These are phyloP conservation scores for Aspergillus pseudoviridinutans DNA, from an alignment of 2,329 filamentous ascomycete genomes.

Conservation along the genomic window DNA sequence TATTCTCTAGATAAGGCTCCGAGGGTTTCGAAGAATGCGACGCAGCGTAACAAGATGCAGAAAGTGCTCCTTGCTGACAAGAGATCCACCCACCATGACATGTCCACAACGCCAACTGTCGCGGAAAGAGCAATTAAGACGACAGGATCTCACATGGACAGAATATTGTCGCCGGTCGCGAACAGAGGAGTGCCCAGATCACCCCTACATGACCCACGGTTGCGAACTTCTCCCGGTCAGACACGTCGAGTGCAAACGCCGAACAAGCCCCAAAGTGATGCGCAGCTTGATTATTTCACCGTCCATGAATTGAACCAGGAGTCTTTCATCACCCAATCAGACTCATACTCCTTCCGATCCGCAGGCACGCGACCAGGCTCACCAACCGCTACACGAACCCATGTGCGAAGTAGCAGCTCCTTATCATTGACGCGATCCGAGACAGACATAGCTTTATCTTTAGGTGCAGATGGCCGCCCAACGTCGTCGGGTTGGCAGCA, in stretches of 20 bases:
- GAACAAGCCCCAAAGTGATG: slow-evolving; percentile 14
- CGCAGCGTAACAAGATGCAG: slow-evolving; percentile 14
- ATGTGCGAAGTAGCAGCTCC: slow-evolving; percentile 42
- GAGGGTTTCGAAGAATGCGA: background rate
- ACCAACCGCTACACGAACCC: slow-evolving; percentile 34
- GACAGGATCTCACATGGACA: background rate
- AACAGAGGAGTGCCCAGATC: slow-evolving; percentile 28
- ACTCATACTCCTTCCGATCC: slow-evolving; percentile 39
- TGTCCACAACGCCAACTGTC: slow-evolving; percentile 4
- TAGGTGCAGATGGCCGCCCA: slow-evolving; percentile 26
- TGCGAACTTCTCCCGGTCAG: slow-evolving; percentile 19
- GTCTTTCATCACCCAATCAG: slow-evolving; percentile 39
- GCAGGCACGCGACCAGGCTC: slow-evolving; percentile 35
- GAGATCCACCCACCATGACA: slow-evolving; percentile 11
- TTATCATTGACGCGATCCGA: slow-evolving; percentile 42
- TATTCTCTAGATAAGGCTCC: slow-evolving; percentile 10
- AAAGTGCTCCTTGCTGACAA: slow-evolving; percentile 18
- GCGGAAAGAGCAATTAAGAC: slow-evolving; percentile 11
- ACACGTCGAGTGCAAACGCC: slow-evolving; percentile 13
- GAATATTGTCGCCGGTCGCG: slow-evolving; percentile 17
- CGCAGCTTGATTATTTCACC: slow-evolving; percentile 29
- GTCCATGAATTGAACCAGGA: slow-evolving; percentile 38
- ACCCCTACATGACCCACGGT: slow-evolving; percentile 21
- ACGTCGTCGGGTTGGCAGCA: slow-evolving; percentile 28
- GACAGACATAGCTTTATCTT: slow-evolving; percentile 32